Base-by-base conservation (phyloP, 2,329 filamentous ascomycete species). In the Pseudogymnoascus verrucosus region DNA sequence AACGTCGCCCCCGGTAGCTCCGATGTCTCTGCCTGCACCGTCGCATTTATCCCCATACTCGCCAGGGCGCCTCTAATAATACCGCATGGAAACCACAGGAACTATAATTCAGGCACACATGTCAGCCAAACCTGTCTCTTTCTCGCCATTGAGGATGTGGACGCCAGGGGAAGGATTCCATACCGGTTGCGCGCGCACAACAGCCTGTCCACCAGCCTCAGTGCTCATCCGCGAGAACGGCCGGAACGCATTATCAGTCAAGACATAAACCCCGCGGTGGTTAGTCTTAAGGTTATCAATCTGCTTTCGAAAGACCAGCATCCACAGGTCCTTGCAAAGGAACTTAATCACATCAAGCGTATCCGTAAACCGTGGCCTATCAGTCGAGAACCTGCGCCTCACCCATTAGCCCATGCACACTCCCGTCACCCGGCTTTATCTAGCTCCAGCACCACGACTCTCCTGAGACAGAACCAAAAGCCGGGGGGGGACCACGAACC, bases 241-340 rank as follows among this genome's bases (percentile, higher is more conserved):
- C 60, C 91, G 88, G 78, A 99, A 99, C 8, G 88, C 81, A 74
- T 92, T 92, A 77, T 99, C 95, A 12, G 93, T 98, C 62, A 99
- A 80, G 47, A 99, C 95, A 76, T 97, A 99, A 69, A 98, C 92
- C 61, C 95, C 95, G 87, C 95, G 82, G 75, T 99, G 95, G 74
- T 99, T 99, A 7, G 95, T 99, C 78, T 99, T 99, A 57, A 99
- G 82, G 74, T 99, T 99, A 77, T 99, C 95, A 72, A 99, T 91
- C 76, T 98, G 96, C 78, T 99, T 99, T 74, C 90, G 84, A 76
- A 97, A 99, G 14, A 97, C 85, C 19, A 98, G 82, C 36, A 87
- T 92, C 95, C 95, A 99, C 51, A 99, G 82, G 75, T 99, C 95
- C 79, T 99, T 99, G 84, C 95, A 99, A 60, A 99, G 82, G 73